Evolutionary conservation across 2,329 filamentous ascomycete genomes (phyloP).

Genomic region (Botrytis medusae): DNA sequence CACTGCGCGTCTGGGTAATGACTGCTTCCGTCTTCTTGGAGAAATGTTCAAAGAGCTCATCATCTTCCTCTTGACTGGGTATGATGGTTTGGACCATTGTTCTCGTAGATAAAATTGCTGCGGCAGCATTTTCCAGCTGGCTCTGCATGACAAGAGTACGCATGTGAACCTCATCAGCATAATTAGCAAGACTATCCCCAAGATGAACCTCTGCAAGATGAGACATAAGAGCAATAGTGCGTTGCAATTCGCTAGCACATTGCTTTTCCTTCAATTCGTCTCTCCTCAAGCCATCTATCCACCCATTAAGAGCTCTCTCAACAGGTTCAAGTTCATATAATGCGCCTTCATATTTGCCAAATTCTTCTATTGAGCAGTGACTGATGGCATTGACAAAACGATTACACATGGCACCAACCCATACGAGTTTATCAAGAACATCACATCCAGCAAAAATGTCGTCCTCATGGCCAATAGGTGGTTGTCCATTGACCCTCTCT

Average conservation of each 20-base stretch:
- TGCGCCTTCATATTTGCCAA: conserved; percentile 74
- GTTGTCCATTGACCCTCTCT: conserved; percentile 69
- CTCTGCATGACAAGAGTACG: conserved; percentile 73
- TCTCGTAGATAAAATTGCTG: conserved; percentile 62
- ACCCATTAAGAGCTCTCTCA: conserved; percentile 82
- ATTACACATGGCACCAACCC: conserved; percentile 79
- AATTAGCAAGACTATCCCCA: conserved; percentile 65
- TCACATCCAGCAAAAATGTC: conserved; percentile 79
- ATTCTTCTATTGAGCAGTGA: conserved; percentile 74
- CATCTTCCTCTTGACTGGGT: conserved; percentile 57
- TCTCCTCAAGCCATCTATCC: conserved; percentile 79
- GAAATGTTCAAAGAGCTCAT: conserved; percentile 67
- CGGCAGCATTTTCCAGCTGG: conserved; percentile 75
- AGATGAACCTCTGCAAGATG: conserved; percentile 84
- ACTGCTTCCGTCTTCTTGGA: conserved; percentile 68
- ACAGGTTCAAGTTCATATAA: conserved; percentile 88
- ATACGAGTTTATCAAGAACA: conserved; percentile 79
- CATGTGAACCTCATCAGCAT: conserved; percentile 79
- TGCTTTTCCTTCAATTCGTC: conserved; percentile 85
- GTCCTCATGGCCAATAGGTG: conserved; percentile 69
- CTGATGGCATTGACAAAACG: conserved; percentile 80
- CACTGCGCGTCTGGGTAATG: conserved; percentile 73
- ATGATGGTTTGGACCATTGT: conserved; percentile 67
- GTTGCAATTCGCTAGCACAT: conserved; percentile 76
- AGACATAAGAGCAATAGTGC: conserved; percentile 81